These are phyloP conservation scores for Cladorrhinum samala DNA, from an alignment of 495 filamentous ascomycete genomes.

Conservation along the genomic window DNA sequence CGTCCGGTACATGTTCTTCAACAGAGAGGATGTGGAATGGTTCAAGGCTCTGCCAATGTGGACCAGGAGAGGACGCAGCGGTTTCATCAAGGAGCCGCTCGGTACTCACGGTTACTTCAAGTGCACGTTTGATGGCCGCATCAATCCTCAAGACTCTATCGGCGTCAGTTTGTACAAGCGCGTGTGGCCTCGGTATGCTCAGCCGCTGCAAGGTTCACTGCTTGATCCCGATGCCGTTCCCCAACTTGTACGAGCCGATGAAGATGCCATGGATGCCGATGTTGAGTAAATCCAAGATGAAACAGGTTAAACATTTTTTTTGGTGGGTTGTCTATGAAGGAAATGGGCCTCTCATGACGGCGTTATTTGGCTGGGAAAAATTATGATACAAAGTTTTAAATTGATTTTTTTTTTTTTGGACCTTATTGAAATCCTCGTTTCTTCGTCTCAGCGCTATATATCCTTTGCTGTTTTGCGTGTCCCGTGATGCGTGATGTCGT, in stretches of 20 bases:
- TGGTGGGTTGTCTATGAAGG: neutral
- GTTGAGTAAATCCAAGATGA: constrained; percentile 6
- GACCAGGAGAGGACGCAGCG: constrained; percentile 82
- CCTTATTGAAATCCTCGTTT: no score
- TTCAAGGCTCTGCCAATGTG: constrained; percentile 94
- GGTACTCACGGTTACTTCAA: constrained; percentile 99
- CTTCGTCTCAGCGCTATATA: neutral
- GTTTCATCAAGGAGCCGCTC: constrained; percentile 86
- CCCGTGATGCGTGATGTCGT: neutral
- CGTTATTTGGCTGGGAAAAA: neutral
- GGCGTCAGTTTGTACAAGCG: constrained; percentile 92
- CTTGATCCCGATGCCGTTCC: constrained; percentile 22
- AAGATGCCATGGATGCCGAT: constrained; percentile 38
- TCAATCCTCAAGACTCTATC: constrained; percentile 90
- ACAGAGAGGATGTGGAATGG: constrained; percentile 86
- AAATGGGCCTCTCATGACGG: neutral
- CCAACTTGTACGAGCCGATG: constrained; percentile 2
- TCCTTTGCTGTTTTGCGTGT: no score
- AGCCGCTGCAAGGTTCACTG: constrained; percentile 40
- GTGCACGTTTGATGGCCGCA: constrained; percentile 90
- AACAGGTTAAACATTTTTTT: neutral
- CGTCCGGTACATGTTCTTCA: constrained; percentile 99
- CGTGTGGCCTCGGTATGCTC: constrained; percentile 72
- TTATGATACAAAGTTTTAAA: neutral
- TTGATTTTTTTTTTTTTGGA: neutral